Conservation (phyloP, 1,284 basidiomycete species). For the Apiotrichum veenhuisii region DNA sequence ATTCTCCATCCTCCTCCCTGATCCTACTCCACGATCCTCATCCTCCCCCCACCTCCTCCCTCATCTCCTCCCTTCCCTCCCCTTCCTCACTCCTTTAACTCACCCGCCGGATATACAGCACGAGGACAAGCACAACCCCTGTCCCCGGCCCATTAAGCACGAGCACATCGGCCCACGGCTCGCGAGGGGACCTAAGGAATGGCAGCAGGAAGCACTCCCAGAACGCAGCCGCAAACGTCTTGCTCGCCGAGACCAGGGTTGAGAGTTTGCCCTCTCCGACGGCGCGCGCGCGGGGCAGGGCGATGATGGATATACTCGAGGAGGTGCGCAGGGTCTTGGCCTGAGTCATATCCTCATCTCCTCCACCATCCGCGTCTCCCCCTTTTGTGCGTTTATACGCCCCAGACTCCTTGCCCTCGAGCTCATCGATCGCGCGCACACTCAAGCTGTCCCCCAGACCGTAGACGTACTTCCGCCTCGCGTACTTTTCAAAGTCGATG, state of each 20-base stretch:
- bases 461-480: constrained; percentile 73
- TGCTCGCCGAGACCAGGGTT: constrained; percentile 61
- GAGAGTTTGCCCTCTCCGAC: constrained; percentile 75
- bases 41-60: constrained; percentile 57
- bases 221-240: constrained; percentile 60
- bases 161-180: constrained; percentile 67
- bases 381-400: background rate
- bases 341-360: no score
- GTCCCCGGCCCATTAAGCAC: constrained; percentile 95
- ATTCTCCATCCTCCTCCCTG: no score
- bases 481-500: constrained; percentile 72
- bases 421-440: constrained; percentile 40
- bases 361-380: background rate
- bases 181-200: constrained; percentile 35
- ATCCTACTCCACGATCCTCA: no score
- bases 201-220: constrained; percentile 59
- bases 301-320: constrained; percentile 58
- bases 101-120: constrained; percentile 72
- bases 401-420: constrained; percentile 57
- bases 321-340: no score
- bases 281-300: constrained; percentile 75
- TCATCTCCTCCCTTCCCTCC: background rate
- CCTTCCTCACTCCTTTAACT: constrained; percentile 29
- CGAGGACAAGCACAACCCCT: constrained; percentile 72
- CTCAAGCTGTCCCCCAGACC: constrained; percentile 72